Percentiles rank a stretch among this genome's conserved stretches.
Conservation (phyloP, 306 rosid genomes). For the Trifolium subterraneum region DNA sequence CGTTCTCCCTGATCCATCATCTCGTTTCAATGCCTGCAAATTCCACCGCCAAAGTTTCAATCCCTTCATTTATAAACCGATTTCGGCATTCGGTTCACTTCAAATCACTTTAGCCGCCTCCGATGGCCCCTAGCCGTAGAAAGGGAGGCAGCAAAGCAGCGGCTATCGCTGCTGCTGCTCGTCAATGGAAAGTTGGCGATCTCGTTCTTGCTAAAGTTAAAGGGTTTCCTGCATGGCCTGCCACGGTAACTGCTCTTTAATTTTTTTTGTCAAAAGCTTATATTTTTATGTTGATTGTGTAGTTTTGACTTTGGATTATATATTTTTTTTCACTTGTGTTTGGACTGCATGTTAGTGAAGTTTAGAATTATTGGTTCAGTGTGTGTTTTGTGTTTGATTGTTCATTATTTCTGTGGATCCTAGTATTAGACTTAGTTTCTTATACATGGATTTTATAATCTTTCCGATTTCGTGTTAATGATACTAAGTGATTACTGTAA, state of each 20-base stretch:
- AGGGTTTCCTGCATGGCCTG: slow-evolving; percentile 99
- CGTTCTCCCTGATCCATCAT: slow-evolving; percentile 32
- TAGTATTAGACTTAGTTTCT: slow-evolving; percentile 5
- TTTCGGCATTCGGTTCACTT: slow-evolving; percentile 52
- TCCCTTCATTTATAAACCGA: slow-evolving; percentile 53
- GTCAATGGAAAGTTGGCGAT: slow-evolving; percentile 96
- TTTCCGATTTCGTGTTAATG: not conserved
- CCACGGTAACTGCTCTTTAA: slow-evolving; percentile 59
- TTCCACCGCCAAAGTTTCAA: slow-evolving; percentile 47
- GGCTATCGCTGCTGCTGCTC: slow-evolving; percentile 81
- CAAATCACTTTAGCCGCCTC: slow-evolving; percentile 45
- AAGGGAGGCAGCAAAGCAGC: slow-evolving; percentile 81
- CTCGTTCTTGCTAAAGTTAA: slow-evolving; percentile 95
- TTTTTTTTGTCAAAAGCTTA: not conserved
- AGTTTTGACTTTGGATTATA: not conserved
- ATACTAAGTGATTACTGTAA: slow-evolving; percentile 3
- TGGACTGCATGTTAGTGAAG: slow-evolving; percentile 41
- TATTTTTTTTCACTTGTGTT: slow-evolving; percentile 11
- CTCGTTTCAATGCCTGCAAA: slow-evolving; percentile 72
- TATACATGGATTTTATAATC: not conserved
- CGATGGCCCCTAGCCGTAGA: slow-evolving; percentile 87
- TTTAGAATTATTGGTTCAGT: slow-evolving; percentile 31
- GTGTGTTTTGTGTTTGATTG: not conserved
- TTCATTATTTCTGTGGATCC: slow-evolving; percentile 43
- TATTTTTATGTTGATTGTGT: not conserved